Conservation (phyloP, 306 rosid genomes). For the Fragaria ananassa region DNA sequence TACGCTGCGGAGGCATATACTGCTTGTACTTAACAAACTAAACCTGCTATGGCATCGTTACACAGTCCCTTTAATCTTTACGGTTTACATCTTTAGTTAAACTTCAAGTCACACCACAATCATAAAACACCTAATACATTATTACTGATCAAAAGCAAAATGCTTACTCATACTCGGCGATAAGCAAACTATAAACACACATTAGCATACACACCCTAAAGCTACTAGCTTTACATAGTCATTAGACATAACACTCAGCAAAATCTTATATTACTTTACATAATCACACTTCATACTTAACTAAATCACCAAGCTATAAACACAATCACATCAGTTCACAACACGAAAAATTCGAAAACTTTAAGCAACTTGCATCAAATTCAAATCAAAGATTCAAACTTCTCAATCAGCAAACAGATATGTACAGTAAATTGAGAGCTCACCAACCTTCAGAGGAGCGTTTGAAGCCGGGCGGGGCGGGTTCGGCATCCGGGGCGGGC, state of each 20-base stretch:
- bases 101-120: neutral
- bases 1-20: neutral
- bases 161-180: neutral
- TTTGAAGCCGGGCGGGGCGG: conserved; percentile 7
- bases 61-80: neutral
- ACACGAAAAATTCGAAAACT: too few relatives aligned
- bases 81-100: neutral
- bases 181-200: neutral
- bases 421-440: neutral
- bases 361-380: too few relatives aligned
- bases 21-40: neutral
- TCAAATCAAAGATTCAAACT: neutral
- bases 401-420: neutral
- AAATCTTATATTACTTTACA: neutral
- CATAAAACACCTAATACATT: neutral
- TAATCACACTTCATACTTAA: neutral
- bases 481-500: conserved; percentile 45
- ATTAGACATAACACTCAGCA: neutral
- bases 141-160: neutral
- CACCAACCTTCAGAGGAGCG: too few relatives aligned
- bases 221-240: neutral
- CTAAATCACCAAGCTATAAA: too few relatives aligned
- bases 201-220: neutral
- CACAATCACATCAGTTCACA: too few relatives aligned
- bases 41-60: neutral